phyloP scores from a whole-genome alignment of 495 filamentous ascomycete species.

The Penicillium coffeae region DNA sequence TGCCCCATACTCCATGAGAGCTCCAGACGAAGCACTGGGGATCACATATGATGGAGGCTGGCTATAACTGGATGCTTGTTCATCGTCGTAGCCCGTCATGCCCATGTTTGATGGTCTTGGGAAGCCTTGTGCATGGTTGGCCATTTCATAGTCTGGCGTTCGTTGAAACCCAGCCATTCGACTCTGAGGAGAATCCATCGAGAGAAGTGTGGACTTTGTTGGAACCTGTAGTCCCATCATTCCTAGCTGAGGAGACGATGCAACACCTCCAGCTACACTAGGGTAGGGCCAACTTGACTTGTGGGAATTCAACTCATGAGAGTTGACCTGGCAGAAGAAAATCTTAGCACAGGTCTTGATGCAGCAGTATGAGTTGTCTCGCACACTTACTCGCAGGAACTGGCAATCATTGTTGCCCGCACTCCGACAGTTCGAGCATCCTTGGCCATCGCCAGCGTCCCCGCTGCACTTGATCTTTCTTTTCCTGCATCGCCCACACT shows the following conservation, averaged over 20 bases:
- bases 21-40: slow-evolving; percentile 20
- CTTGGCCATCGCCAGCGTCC: slow-evolving; percentile 67
- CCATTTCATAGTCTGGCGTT: slow-evolving; percentile 25
- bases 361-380: too few relatives aligned
- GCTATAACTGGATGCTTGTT: slow-evolving; percentile 20
- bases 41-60: slow-evolving; percentile 30
- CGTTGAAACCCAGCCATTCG: slow-evolving; percentile 20
- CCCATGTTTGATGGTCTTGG: slow-evolving; percentile 22
- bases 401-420: slow-evolving; percentile 68
- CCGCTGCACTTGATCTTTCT: slow-evolving; percentile 97
- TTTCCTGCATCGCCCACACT: slow-evolving; percentile 91
- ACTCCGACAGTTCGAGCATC: slow-evolving; percentile 78
- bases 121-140: slow-evolving; percentile 18
- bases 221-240: slow-evolving; percentile 17
- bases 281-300: slow-evolving; percentile 31
- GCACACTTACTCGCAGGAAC: slow-evolving; percentile 67
- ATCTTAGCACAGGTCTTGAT: too few relatives aligned
- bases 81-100: slow-evolving; percentile 31
- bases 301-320: slow-evolving; percentile 4
- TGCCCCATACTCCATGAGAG: slow-evolving; percentile 24
- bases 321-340: slow-evolving; percentile 15
- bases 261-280: slow-evolving; percentile 10
- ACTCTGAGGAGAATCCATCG: slow-evolving; percentile 16
- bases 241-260: slow-evolving; percentile 19
- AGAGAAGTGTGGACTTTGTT: slow-evolving; percentile 11